phyloP scores from a whole-genome alignment of 768 basidiomycete species.

The Royoungia palumana region DNA sequence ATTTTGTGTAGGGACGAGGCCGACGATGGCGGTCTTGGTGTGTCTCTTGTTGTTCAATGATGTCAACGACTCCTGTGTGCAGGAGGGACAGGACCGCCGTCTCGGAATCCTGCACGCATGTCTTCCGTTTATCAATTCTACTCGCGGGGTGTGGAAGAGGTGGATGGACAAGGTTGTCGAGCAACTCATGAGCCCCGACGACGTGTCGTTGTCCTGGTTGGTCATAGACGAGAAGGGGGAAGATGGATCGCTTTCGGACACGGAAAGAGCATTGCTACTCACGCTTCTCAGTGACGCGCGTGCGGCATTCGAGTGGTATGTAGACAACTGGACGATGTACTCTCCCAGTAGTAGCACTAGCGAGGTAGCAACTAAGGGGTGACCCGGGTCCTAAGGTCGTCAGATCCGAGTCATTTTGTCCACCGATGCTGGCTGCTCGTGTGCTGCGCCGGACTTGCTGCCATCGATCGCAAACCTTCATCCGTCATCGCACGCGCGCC shows the following conservation, averaged over 20 bases:
- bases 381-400: conserved; percentile 24
- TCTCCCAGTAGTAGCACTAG: background rate
- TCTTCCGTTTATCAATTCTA: conserved; percentile 12
- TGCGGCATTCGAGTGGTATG: conserved; percentile 21
- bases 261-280: conserved; percentile 10
- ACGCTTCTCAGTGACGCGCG: conserved; percentile 23
- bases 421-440: conserved; percentile 18
- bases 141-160: conserved; percentile 16
- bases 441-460: conserved; percentile 15
- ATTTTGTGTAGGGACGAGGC: conserved; percentile 16
- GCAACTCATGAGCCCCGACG: conserved; percentile 11
- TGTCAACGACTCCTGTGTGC: conserved; percentile 2
- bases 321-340: conserved; percentile 9
- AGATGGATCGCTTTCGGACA: conserved; percentile 1
- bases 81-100: conserved; percentile 18
- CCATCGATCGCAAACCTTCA: conserved; percentile 35
- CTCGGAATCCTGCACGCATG: conserved; percentile 14
- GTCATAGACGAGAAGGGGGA: conserved; percentile 1
- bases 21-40: conserved; percentile 19
- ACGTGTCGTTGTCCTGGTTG: conserved; percentile 7
- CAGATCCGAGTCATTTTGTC: conserved; percentile 10
- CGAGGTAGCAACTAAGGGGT: conserved; percentile 5
- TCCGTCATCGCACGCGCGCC: conserved; percentile 17
- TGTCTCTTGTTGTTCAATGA: conserved; percentile 17
- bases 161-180: conserved; percentile 23